Evolutionary conservation across 129 eudicot species (phyloP).

Genomic region (Flaveria sonorensis): DNA sequence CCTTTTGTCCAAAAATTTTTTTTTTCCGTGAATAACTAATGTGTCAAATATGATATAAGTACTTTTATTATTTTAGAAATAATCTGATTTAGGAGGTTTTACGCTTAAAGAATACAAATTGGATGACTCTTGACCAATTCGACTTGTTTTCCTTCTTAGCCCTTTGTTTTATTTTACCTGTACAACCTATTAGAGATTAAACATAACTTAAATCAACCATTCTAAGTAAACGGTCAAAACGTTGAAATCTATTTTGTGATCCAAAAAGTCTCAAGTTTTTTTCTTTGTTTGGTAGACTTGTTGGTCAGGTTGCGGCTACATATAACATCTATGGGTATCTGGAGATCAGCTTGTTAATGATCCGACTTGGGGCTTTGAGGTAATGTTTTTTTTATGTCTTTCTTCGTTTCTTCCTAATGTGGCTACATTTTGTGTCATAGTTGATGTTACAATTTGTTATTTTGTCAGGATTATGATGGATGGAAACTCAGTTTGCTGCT

Average conservation of each 20-base stretch:
- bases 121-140: neutral
- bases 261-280: neutral
- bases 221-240: neutral
- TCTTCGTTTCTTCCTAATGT: neutral
- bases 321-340: conserved; percentile 82
- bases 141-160: conserved; percentile 2
- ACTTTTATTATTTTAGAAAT: neutral
- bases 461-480: conserved; percentile 68
- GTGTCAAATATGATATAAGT: neutral
- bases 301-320: conserved; percentile 78
- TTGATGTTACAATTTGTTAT: conserved; percentile 21
- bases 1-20: conserved; percentile 3
- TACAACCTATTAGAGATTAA: neutral
- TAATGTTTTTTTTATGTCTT: conserved; percentile 3
- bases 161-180: neutral
- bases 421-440: neutral
- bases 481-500: conserved; percentile 77
- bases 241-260: neutral
- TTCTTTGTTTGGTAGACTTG: conserved; percentile 48
- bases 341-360: conserved; percentile 49
- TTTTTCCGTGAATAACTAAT: neutral
- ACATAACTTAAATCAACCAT: neutral
- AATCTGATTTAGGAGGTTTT: neutral
- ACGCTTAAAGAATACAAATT: neutral
- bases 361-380: conserved; percentile 64